These are phyloP conservation scores for Blastomyces silverae DNA, from an alignment of 2,329 filamentous ascomycete genomes.

Conservation along the genomic window DNA sequence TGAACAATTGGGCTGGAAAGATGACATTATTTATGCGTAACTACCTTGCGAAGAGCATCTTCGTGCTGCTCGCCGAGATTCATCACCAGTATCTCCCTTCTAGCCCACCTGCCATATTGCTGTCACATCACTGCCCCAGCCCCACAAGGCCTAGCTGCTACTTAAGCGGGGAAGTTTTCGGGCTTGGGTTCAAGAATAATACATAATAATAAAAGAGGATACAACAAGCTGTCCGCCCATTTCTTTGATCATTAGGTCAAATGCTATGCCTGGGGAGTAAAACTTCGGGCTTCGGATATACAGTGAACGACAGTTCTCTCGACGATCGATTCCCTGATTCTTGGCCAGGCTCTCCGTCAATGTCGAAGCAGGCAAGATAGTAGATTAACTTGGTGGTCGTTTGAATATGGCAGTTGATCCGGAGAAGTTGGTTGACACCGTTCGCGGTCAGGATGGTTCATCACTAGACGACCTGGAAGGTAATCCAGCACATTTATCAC, in stretches of 20 bases:
- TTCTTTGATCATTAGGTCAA: neutral
- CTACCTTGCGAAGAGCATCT: neutral
- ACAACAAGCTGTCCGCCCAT: neutral
- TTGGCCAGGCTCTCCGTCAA: neutral
- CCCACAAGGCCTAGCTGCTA: neutral
- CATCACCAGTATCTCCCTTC: neutral
- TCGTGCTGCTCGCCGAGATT: neutral
- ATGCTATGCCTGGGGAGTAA: neutral
- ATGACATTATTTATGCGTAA: neutral
- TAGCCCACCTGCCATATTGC: neutral
- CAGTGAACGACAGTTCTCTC: neutral
- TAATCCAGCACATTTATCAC: conserved; percentile 28
- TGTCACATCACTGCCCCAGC: neutral
- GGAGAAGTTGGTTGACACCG: conserved; percentile 19
- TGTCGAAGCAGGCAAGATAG: neutral
- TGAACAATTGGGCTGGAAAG: neutral
- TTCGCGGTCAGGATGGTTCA: conserved; percentile 15
- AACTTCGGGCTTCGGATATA: neutral
- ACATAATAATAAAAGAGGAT: neutral
- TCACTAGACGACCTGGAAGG: neutral
- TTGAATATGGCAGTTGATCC: conserved; percentile 1
- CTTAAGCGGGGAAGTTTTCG: neutral
- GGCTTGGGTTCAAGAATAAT: neutral
- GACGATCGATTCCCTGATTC: neutral
- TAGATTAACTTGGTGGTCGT: neutral